Evolutionary conservation across 768 basidiomycete genomes (phyloP), one percentile per base, ranked within the genome.

Genomic region (Neoboletus magnificus): DNA sequence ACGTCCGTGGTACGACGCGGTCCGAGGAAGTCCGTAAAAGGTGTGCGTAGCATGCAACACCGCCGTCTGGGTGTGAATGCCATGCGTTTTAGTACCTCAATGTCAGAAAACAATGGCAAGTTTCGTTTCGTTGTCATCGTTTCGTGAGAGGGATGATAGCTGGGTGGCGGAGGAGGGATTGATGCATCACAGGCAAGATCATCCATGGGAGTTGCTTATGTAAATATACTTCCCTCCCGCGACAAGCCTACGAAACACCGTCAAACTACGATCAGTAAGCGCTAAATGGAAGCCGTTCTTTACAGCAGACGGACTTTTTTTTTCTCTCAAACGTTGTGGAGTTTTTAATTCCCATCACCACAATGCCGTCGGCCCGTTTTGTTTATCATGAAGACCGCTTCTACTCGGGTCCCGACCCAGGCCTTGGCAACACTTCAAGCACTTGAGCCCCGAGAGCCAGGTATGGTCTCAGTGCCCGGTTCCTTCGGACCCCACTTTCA

Each of bases 201-300:
- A 11, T 2, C 11, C 11, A 10, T 52, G 54, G n/a, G 47, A 50
- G 12, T 20, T 30, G 42, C 13, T 66, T 65, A 66, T 18, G 42
- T 66, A 63, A n/a, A 65, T 0, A 18, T 23, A 46, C 39, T 29
- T 48, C 23, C 30, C 20, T 40, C 32, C 52, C 44, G 44, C 49
- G 44, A 57, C 32, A 35, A 2, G 15, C 33, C 37, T 39, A 39
- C 37, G 5, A 39, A 39, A 9, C 6, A 27, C 20, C 5, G 3
- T 22, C 20, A 5, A 27, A 10, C 42, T 25, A 44, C 20, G 22
- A n/a, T n/a, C n/a, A n/a, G 27, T 29, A 20, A 35, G 18, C 15
- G 2, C 1, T 8, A 12, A 40, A 22, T 18, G 29, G 12, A 37
- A 29, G n/a, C 25, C 16, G 8, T 25, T 6, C 32, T 22, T 18